Conservation (phyloP, 495 filamentous ascomycete genomes). For the Penicillium psychrofluorescens region DNA sequence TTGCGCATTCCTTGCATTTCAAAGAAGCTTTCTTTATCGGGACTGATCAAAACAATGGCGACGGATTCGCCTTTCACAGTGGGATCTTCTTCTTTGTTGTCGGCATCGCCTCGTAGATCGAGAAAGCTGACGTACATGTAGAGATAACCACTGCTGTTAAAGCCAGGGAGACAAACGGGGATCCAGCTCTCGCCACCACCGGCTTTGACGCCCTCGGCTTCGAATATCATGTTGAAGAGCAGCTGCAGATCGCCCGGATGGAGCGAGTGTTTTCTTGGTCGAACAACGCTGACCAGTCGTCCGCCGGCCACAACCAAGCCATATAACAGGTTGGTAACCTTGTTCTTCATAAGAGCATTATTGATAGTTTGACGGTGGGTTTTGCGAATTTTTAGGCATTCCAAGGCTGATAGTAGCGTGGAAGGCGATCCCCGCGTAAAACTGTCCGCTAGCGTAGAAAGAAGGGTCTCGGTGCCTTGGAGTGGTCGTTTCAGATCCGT, state of each 20-base stretch:
- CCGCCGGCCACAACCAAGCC: conserved; percentile 93
- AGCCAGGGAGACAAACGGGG: conserved; percentile 89
- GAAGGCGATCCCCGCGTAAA: conserved; percentile 91
- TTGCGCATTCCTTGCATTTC: conserved; percentile 81
- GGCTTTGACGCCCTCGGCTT: conserved; percentile 78
- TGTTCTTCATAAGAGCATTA: conserved; percentile 72
- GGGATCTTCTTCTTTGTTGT: conserved; percentile 28
- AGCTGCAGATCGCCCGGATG: conserved; percentile 94
- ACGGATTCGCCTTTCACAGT: conserved; percentile 58
- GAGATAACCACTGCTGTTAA: conserved; percentile 95
- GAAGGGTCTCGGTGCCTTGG: conserved; percentile 83
- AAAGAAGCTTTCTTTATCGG: conserved; percentile 89
- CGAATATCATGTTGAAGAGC: conserved; percentile 99
- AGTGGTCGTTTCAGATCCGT: conserved; percentile 89
- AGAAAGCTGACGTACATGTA: conserved; percentile 99
- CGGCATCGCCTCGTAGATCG: conserved; percentile 29
- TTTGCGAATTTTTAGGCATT: conserved; percentile 84
- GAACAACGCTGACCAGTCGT: conserved; percentile 84
- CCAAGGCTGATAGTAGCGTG: conserved; percentile 78
- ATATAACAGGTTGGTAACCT: conserved; percentile 72
- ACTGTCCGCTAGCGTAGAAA: conserved; percentile 86
- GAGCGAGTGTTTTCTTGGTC: conserved; percentile 90
- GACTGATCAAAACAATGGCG: conserved; percentile 87
- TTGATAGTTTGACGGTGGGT: conserved; percentile 80
- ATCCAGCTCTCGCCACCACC: conserved; percentile 97